These are phyloP conservation scores for Fremontodendron californicum DNA, from an alignment of 345 rosid genomes.

Conservation along the genomic window DNA sequence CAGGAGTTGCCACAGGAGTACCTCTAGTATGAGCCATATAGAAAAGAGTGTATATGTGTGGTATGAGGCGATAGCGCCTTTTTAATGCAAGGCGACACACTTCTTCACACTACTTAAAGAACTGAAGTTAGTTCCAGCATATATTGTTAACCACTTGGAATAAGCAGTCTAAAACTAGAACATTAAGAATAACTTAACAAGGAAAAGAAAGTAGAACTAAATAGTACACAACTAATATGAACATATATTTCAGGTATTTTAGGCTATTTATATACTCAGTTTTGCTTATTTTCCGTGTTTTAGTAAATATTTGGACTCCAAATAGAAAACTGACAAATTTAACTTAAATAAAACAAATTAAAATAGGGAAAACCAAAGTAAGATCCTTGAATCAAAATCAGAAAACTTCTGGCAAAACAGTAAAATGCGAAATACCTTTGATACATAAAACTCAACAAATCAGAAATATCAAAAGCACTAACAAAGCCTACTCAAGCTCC, in stretches of 20 bases:
- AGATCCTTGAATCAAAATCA: background rate
- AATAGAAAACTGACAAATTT: background rate
- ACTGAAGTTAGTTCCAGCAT: constrained; percentile 10
- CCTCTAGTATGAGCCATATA: constrained; percentile 80
- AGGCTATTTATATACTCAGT: background rate
- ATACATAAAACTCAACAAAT: background rate
- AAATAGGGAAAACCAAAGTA: background rate
- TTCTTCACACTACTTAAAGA: constrained; percentile 69
- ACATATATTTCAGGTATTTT: background rate
- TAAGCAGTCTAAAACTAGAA: background rate
- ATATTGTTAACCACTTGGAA: background rate
- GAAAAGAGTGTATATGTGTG: constrained; percentile 79
- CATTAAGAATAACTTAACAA: background rate
- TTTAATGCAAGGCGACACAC: constrained; percentile 83
- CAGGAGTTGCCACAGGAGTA: constrained; percentile 72
- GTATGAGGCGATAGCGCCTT: constrained; percentile 84
- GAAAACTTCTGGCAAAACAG: background rate
- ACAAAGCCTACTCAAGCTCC: background rate
- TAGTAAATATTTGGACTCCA: background rate
- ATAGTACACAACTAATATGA: background rate
- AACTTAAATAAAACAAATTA: background rate
- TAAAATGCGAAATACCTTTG: background rate
- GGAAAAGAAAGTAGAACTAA: constrained; percentile 3
- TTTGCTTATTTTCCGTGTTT: background rate
- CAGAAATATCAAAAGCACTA: background rate